Evolutionary conservation across 75 land plant species (phyloP).

Genomic region (Azolla pinnata): DNA sequence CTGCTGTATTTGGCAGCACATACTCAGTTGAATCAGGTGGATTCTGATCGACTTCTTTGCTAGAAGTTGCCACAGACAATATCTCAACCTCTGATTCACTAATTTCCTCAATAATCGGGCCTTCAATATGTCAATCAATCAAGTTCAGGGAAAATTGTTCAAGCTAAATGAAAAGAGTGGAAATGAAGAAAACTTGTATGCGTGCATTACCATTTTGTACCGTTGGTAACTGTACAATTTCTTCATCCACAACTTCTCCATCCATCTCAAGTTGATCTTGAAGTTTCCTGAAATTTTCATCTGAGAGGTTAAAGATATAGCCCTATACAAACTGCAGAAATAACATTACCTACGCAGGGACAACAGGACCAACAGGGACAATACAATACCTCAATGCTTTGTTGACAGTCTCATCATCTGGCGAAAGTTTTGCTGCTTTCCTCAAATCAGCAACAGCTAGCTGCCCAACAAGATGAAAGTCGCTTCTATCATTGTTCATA

Average conservation of each 20-base stretch:
- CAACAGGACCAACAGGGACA: not conserved
- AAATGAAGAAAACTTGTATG: not conserved
- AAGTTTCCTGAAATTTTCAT: slow-evolving; percentile 19
- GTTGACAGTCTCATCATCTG: slow-evolving; percentile 85
- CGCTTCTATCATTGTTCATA: too few relatives aligned
- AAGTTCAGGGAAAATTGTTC: not conserved
- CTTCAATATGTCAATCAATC: slow-evolving; percentile 19
- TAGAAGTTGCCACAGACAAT: slow-evolving; percentile 5
- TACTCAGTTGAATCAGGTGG: not conserved
- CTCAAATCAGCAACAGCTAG: slow-evolving; percentile 71
- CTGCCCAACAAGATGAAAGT: slow-evolving; percentile 29
- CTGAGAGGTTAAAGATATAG: too few relatives aligned
- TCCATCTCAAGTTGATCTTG: slow-evolving; percentile 19
- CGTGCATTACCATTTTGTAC: not conserved
- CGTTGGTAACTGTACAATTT: not conserved
- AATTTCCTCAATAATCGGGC: slow-evolving; percentile 77
- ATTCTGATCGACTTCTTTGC: not conserved
- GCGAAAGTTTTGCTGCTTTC: slow-evolving; percentile 63
- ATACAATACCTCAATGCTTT: slow-evolving; percentile 56
- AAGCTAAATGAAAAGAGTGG: not conserved
- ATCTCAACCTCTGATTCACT: slow-evolving; percentile 45
- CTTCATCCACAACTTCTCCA: slow-evolving; percentile 16
- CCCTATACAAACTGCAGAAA: too few relatives aligned
- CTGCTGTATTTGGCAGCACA: slow-evolving; percentile 15
- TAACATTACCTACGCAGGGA: too few relatives aligned